Base-by-base conservation (phyloP, 176 grass and related monocot species). In the Oryza officinalis region DNA sequence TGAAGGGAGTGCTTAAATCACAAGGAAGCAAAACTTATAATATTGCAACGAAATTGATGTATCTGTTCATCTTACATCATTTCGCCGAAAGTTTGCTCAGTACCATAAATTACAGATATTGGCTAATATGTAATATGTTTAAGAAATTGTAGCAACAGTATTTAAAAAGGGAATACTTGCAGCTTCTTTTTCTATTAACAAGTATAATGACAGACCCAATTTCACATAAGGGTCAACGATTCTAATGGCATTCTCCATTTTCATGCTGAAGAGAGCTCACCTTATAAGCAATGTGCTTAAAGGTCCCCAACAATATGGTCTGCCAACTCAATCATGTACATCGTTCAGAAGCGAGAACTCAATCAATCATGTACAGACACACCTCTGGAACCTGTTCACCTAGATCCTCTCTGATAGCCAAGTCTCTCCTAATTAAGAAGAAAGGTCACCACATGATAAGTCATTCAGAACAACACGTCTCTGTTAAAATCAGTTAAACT, bases 401-500 rank as follows among this genome's bases (percentile, higher is more conserved):
- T 60, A 44, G 30, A 86, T 82, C 74, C 64, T 47, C 64, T 47
- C 64, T 69, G 64, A 88, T 71, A 57, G 78, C 5, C n/a, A 79
- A 25, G 6, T 71, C 72, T 72, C 78, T 63, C 79, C 86, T 92
- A 69, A 45, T 47, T 78, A 64, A 69, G 60, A 83, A 80, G 64
- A 80, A 69, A 71, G 6, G 64, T 37, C 20, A 80, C 20, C 80
- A 77, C 65, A 87, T 76, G 63, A 77, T 13, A 63, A 64, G 50
- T 10, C 50, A 63, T 50, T 75, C 27, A 84, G 28, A 75, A 63
- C 46, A 47, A 28, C 5, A 67, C 17, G 45, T 69, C 73, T 70
- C 50, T 35, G 78, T 63, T 45, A 78, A 70, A 81, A 68, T 69
- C 9, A 72, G 9, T 15, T 37, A 41, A 30, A 66, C 10, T 54